Evolutionary conservation across 805 yeast species (phyloP), one percentile per base, ranked within the genome.

Genomic region (Kluyveromyces wickerhamii): DNA sequence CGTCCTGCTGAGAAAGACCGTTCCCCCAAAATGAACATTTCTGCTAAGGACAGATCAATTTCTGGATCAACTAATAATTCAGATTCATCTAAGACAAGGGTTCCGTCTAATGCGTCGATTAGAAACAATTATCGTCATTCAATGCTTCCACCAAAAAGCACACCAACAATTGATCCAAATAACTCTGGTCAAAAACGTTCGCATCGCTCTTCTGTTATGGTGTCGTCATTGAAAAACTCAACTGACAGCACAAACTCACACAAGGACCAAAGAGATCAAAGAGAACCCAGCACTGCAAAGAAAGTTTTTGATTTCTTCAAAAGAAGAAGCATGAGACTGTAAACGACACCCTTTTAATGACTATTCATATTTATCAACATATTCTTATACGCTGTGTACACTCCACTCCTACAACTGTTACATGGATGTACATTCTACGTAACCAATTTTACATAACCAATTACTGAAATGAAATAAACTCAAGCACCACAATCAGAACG

Each of bases 301-400:
- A 76, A 75, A 48, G 87, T 80, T 7, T 74, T 80, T 70, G 88
- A 79, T 54, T 80, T 80, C 54, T 79, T 80, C 64, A 79, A 79
- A 52, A 70, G 88, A 59, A 72, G 84, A 59, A 74, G 70, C 43
- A 54, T 63, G 58, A 49, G 56, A 41, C 21, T 49, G 12, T 37
- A 29, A 30, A n/a, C n/a, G n/a, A n/a, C n/a, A n/a, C n/a, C n/a
- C n/a, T n/a, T n/a, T n/a, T n/a, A n/a, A n/a, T n/a, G n/a, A n/a
- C n/a, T n/a, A n/a, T n/a, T n/a, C n/a, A n/a, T n/a, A n/a, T n/a
- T n/a, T n/a, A n/a, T n/a, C n/a, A n/a, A n/a, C n/a, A n/a, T n/a
- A n/a, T n/a, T n/a, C n/a, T n/a, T n/a, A n/a, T n/a, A n/a, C n/a
- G n/a, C n/a, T n/a, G n/a, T n/a, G n/a, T n/a, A n/a, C n/a, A n/a